Percentiles rank a stretch among this genome's conserved stretches.
Conservation (phyloP, 805 yeast genomes). For the Dipodascus geniculatus region DNA sequence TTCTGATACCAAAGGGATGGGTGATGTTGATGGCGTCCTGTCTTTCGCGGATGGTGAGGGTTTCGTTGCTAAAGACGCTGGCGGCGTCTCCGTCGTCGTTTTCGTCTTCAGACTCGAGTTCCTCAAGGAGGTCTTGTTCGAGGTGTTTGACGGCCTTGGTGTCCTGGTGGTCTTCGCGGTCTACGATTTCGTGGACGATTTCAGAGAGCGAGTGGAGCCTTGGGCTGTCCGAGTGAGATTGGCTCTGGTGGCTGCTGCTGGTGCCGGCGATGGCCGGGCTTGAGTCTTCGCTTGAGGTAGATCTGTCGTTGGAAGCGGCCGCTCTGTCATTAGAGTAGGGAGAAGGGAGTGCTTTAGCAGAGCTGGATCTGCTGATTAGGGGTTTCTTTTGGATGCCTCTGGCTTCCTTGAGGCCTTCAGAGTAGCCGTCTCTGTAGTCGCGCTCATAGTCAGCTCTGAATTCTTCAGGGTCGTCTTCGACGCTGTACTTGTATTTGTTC, state of each 20-base stretch:
- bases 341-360: background rate
- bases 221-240: background rate
- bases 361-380: slow-evolving; percentile 42
- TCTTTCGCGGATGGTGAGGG: slow-evolving; percentile 79
- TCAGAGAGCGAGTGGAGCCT: background rate
- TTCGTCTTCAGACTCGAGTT: slow-evolving; percentile 9
- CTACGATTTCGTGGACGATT: slow-evolving; percentile 6
- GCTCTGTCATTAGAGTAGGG: background rate
- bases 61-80: slow-evolving; percentile 47
- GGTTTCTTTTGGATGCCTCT: slow-evolving; percentile 41
- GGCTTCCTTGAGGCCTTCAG: slow-evolving; percentile 48
- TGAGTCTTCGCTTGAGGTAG: background rate
- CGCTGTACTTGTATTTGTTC: slow-evolving; percentile 42
- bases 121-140: slow-evolving; percentile 5
- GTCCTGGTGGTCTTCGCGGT: slow-evolving; percentile 7
- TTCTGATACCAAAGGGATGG: slow-evolving; percentile 96
- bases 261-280: background rate
- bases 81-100: slow-evolving; percentile 24
- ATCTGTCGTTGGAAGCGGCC: background rate
- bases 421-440: slow-evolving; percentile 60
- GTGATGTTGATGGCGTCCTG: slow-evolving; percentile 96
- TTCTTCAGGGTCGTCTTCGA: slow-evolving; percentile 73
- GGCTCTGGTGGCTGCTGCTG: background rate
- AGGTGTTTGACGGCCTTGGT: background rate
- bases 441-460: slow-evolving; percentile 48